Evolutionary conservation across 768 basidiomycete species (phyloP).

Genomic region (Cyclocybe aegerita): DNA sequence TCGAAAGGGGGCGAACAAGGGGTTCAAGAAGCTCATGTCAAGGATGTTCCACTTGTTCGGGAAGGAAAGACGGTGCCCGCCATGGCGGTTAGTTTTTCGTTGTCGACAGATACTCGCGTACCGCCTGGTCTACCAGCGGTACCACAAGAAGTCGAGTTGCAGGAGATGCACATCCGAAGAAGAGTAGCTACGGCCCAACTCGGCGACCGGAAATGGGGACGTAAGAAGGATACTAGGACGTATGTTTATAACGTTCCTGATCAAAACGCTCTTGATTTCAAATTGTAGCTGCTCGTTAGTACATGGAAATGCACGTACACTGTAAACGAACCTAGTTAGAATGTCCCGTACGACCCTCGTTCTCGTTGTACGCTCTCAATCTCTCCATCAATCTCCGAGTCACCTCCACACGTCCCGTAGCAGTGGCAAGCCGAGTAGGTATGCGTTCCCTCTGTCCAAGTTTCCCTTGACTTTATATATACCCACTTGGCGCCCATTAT

Average conservation of each 20-base stretch:
- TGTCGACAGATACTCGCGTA: slow-evolving; percentile 11
- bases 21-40: neutral
- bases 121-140: slow-evolving; percentile 6
- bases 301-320: too few relatives aligned
- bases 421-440: neutral
- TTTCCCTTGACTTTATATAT: slow-evolving; percentile 6
- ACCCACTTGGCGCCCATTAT: slow-evolving; percentile 5
- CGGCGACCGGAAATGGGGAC: slow-evolving; percentile 13
- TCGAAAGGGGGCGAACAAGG: neutral
- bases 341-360: too few relatives aligned
- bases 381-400: neutral
- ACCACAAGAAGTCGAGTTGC: neutral
- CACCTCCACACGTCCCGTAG: neutral
- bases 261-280: neutral
- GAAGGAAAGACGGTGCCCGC: slow-evolving; percentile 9
- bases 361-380: neutral
- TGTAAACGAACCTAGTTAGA: too few relatives aligned
- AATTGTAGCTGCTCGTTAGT: too few relatives aligned
- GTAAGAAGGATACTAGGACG: slow-evolving; percentile 16
- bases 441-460: neutral
- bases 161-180: slow-evolving; percentile 7
- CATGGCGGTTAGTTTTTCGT: slow-evolving; percentile 14
- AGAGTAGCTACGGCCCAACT: slow-evolving; percentile 15
- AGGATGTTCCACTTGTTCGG: slow-evolving; percentile 13
- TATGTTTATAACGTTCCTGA: slow-evolving; percentile 13